Evolutionary conservation across 1,284 basidiomycete genomes (phyloP).

Genomic region (Apiotrichum siamense): DNA sequence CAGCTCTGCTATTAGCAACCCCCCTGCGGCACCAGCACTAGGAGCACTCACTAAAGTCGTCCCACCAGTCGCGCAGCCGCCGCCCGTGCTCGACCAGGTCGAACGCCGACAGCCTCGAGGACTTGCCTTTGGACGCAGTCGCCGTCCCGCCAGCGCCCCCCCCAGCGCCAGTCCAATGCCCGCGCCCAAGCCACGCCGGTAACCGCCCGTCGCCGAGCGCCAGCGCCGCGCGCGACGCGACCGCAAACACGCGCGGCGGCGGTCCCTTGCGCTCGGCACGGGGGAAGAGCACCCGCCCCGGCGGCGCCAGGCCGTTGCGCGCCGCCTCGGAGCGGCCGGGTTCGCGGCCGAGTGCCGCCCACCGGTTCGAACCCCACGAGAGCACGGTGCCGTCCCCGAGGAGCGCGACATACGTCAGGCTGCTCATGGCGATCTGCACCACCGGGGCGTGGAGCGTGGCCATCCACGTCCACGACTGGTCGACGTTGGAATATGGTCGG

Average conservation of each 20-base stretch:
- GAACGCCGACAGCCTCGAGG: no score
- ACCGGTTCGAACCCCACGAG: no score
- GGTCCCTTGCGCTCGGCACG: no score
- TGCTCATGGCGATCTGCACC: no score
- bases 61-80: neutral
- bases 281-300: neutral
- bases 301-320: neutral
- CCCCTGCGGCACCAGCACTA: neutral
- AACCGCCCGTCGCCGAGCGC: neutral
- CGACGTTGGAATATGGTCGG: no score
- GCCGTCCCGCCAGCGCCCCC: neutral
- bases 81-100: neutral
- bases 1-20: neutral
- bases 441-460: no score
- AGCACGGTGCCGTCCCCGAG: no score
- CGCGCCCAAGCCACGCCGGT: neutral
- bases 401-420: no score
- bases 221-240: neutral
- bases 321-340: no score
- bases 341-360: no score
- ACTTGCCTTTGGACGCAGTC: neutral
- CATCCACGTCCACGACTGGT: no score
- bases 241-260: neutral
- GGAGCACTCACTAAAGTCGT: neutral
- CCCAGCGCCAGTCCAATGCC: no score